These are phyloP conservation scores for Teunomyces pallodes DNA, from an alignment of 805 yeast genomes.

Conservation along the genomic window DNA sequence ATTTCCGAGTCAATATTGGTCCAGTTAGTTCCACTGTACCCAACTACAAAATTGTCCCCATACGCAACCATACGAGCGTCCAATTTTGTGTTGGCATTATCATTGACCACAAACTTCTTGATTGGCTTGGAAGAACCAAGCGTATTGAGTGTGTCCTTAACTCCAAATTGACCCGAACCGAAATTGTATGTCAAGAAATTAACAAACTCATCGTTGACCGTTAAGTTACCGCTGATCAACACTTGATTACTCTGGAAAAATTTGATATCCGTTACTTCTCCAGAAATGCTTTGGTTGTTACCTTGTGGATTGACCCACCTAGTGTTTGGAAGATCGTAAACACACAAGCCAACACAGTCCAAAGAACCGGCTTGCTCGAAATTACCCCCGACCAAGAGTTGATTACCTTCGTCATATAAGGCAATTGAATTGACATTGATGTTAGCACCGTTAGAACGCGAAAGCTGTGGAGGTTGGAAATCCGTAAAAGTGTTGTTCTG, in stretches of 20 bases:
- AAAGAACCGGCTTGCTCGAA: constrained; percentile 58
- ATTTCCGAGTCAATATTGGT: constrained; percentile 35
- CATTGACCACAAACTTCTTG: constrained; percentile 46
- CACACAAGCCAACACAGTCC: constrained; percentile 63
- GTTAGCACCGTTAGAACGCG: constrained; percentile 41
- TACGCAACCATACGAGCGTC: constrained; percentile 38
- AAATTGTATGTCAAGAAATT: constrained; percentile 59
- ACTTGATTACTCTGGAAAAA: constrained; percentile 40
- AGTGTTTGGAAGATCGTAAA: constrained; percentile 52
- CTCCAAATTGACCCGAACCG: constrained; percentile 26
- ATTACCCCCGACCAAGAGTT: constrained; percentile 69
- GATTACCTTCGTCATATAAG: constrained; percentile 27
- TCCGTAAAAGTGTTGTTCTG: constrained; percentile 36
- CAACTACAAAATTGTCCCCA: constrained; percentile 34
- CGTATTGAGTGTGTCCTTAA: constrained; percentile 17
- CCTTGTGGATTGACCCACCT: constrained; percentile 52
- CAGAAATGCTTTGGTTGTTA: constrained; percentile 32
- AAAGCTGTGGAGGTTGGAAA: constrained; percentile 49
- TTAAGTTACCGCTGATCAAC: constrained; percentile 53
- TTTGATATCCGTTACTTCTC: constrained; percentile 52
- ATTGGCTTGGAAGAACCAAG: constrained; percentile 24
- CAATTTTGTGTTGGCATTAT: constrained; percentile 30
- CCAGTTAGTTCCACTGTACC: constrained; percentile 52
- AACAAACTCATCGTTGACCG: constrained; percentile 30
- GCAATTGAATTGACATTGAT: constrained; percentile 36